Evolutionary conservation across 164 flowering plant species (phyloP), one percentile per base, ranked within the genome.

Genomic region (Nymphaea colorata): DNA sequence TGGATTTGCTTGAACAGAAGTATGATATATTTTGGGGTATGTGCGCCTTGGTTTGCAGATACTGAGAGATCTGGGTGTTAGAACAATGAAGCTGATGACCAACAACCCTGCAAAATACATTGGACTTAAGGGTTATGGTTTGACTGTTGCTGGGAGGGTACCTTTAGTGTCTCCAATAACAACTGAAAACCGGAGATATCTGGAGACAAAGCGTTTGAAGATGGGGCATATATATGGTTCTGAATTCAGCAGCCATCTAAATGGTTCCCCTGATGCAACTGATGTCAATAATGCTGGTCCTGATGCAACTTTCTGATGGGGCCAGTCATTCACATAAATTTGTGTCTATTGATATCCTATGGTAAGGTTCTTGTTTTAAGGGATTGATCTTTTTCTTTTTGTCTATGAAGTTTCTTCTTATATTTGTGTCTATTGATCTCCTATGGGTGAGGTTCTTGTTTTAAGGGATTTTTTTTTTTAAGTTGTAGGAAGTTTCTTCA

Each of bases 81-180:
- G 85, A 43, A 88, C 98, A 4, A 87, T 95, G 98, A 87, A 82
- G 83, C 73, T 92, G 75, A 87, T 95, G 98, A 90, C 98, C 25
- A 95, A 95, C 80, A 95, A 90, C 72, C 99, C 98, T 15, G 79
- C 97, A 8, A 95, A 90, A 79, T 95, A 87, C 61, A 16, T 71
- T 11, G 98, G 98, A 67, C 86, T 95, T 36, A 88, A 88, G 81
- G 99, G 98, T 64, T 92, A 95, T 70, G 97, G 99, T 42, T 77
- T 95, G 80, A 70, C 87, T 25, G 78, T 92, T 61, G 72, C 78
- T 0, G 96, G 93, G 17, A 69, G 98, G 66, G 96, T 92, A 12
- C 96, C 99, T 0, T 83, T 92, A 7, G 1, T 90, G 36, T 83
- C 91, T 57, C 90, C 85, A 17, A 85, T 92, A 62, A 95, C 96